These are phyloP conservation scores for Pulveroboletus ridleyi DNA, from an alignment of 1,284 basidiomycete species.

Conservation along the genomic window DNA sequence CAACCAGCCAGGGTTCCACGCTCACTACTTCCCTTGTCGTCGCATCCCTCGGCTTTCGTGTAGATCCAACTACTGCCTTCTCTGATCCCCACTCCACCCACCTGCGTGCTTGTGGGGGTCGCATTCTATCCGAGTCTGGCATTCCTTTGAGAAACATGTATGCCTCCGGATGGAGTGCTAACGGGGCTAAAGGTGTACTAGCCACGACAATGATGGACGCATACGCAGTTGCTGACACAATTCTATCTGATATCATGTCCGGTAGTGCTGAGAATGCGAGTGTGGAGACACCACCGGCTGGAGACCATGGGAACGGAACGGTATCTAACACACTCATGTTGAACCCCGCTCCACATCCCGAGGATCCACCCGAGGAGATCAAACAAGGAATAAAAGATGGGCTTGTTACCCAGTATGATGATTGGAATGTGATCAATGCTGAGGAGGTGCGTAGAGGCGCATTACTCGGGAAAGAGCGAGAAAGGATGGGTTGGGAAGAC, in stretches of 20 bases:
- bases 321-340: slow-evolving; percentile 33
- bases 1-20: slow-evolving; percentile 62
- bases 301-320: slow-evolving; percentile 32
- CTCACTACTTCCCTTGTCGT: slow-evolving; percentile 81
- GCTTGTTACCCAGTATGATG: slow-evolving; percentile 61
- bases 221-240: slow-evolving; percentile 77
- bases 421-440: slow-evolving; percentile 74
- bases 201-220: slow-evolving; percentile 96
- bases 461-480: slow-evolving; percentile 72
- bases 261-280: slow-evolving; percentile 24
- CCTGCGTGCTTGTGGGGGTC: slow-evolving; percentile 58
- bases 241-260: slow-evolving; percentile 60
- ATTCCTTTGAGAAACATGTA: slow-evolving; percentile 73
- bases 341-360: slow-evolving; percentile 42
- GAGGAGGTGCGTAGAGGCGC: slow-evolving; percentile 71
- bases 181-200: slow-evolving; percentile 92
- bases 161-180: slow-evolving; percentile 93
- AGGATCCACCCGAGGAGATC: slow-evolving; percentile 59
- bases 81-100: slow-evolving; percentile 60
- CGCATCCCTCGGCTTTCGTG: slow-evolving; percentile 89
- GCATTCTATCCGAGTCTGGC: slow-evolving; percentile 55
- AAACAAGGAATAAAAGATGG: slow-evolving; percentile 55
- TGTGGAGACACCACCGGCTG: slow-evolving; percentile 21
- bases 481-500: slow-evolving; percentile 77
- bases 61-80: slow-evolving; percentile 62